These are phyloP conservation scores for Trichoderma koningii DNA, from an alignment of 2,329 filamentous ascomycete species.

Conservation along the genomic window DNA sequence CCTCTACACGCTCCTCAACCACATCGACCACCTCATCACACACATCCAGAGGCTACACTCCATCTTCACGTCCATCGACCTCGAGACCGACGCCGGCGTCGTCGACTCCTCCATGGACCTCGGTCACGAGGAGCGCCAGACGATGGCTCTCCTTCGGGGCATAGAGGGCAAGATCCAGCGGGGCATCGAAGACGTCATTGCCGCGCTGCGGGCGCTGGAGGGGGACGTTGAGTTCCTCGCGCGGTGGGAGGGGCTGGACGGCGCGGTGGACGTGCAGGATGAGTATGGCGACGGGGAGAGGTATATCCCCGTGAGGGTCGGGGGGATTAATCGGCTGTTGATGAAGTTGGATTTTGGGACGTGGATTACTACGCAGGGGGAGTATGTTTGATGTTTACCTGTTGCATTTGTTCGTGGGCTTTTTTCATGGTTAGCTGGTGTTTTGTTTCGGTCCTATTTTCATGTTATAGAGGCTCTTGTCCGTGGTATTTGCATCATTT, in stretches of 20 bases:
- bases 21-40: conserved; percentile 80
- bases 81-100: conserved; percentile 80
- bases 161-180: conserved; percentile 66
- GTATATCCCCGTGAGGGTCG: conserved; percentile 72
- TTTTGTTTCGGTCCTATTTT: neutral
- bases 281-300: conserved; percentile 27
- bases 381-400: conserved; percentile 25
- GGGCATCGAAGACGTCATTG: conserved; percentile 69
- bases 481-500: neutral
- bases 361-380: conserved; percentile 50
- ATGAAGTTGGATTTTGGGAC: conserved; percentile 84
- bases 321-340: conserved; percentile 78
- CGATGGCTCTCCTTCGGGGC: conserved; percentile 63
- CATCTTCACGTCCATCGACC: conserved; percentile 76
- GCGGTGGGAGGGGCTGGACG: conserved; percentile 44
- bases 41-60: conserved; percentile 73
- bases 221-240: conserved; percentile 48
- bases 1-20: conserved; percentile 67
- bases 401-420: neutral
- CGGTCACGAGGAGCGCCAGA: conserved; percentile 69
- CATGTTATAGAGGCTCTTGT: neutral
- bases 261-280: conserved; percentile 5
- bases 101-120: conserved; percentile 74
- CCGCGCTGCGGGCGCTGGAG: conserved; percentile 51
- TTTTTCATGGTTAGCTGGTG: neutral